Evolutionary conservation across 2,329 filamentous ascomycete species (phyloP).

Genomic region (Amylocarpus encephaloides): DNA sequence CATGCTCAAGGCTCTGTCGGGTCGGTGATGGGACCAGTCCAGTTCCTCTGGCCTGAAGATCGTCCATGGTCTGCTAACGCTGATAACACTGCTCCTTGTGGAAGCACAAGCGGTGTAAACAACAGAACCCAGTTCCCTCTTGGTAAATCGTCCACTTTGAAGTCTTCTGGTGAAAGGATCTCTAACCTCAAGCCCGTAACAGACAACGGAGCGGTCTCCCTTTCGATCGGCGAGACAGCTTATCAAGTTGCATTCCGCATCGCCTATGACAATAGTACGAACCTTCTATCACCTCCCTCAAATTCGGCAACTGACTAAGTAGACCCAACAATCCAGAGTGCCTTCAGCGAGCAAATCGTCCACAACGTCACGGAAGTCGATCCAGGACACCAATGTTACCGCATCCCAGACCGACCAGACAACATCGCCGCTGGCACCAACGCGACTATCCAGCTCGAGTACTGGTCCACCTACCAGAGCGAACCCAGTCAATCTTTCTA

Average conservation of each 20-base stretch:
- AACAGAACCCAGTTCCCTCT: slow-evolving; percentile 53
- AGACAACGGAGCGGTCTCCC: slow-evolving; percentile 49
- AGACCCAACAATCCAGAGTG: slow-evolving; percentile 39
- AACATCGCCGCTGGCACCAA: slow-evolving; percentile 36
- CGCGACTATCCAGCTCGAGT: slow-evolving; percentile 45
- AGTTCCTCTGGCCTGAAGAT: slow-evolving; percentile 55
- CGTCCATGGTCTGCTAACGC: slow-evolving; percentile 46
- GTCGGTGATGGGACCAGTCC: slow-evolving; percentile 44
- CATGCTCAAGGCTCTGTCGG: slow-evolving; percentile 5
- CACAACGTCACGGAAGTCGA: slow-evolving; percentile 36
- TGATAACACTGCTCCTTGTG: slow-evolving; percentile 53
- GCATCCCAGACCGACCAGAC: slow-evolving; percentile 32
- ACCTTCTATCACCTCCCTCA: not conserved
- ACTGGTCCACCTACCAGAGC: slow-evolving; percentile 38
- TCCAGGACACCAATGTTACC: slow-evolving; percentile 42
- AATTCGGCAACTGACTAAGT: slow-evolving; percentile 13
- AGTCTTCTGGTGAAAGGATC: not conserved
- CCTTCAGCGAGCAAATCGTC: slow-evolving; percentile 32
- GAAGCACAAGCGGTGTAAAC: slow-evolving; percentile 40
- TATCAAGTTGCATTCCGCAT: slow-evolving; percentile 48
- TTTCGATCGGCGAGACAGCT: slow-evolving; percentile 52
- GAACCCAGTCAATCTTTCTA: slow-evolving; percentile 39
- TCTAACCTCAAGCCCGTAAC: not conserved
- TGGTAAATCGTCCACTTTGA: slow-evolving; percentile 32
- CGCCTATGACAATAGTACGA: slow-evolving; percentile 44